Evolutionary conservation across 2,329 filamentous ascomycete species (phyloP), one percentile per base, ranked within the genome.

Genomic region (Ophiostoma populinum): DNA sequence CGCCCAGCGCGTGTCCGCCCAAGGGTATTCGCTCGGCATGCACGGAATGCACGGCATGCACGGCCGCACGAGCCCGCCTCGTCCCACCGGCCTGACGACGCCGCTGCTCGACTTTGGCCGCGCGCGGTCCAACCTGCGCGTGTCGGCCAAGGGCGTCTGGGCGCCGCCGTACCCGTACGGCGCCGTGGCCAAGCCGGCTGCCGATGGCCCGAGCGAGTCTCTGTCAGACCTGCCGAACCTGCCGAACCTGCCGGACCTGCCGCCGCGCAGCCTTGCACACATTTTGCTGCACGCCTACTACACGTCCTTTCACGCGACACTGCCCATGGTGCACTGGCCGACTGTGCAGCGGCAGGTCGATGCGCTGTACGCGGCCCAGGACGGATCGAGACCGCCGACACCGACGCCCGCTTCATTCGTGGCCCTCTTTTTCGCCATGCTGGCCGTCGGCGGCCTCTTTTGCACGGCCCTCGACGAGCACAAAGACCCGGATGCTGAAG

Each of bases 291-390:
- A 70, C 22, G 67, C 77, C 24, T 98, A 92, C 53, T 78, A 80
- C 46, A 63, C 67, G 25, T 78, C 77, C 6, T 63, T 82, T 17
- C 87, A 95, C 51, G 68, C 74, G 21, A 76, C 81, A 52, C 77
- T 86, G 45, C 90, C 90, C 1, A 74, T 93, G 28, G 49, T 95
- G 8, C 82, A 95, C 53, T 92, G 86, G 80, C 80, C 82, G 2
- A 79, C 70, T 0, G 92, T 95, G 47, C 65, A 77, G 46, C 64
- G 69, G 32, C 70, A 79, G 34, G 79, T 87, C 41, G 81, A 92
- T 38, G 65, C 72, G 7, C 62, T 92, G 6, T 93, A 93, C 54
- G 68, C 21, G 2, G 16, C 21, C 2, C 16, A 18, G 3, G 34
- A 24, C 3, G 17, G n/a, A n/a, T n/a, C 25, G 15, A 15, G n/a